Conservation (phyloP, 1,139 yeast genomes). For the Sugiyamaella japonica region DNA sequence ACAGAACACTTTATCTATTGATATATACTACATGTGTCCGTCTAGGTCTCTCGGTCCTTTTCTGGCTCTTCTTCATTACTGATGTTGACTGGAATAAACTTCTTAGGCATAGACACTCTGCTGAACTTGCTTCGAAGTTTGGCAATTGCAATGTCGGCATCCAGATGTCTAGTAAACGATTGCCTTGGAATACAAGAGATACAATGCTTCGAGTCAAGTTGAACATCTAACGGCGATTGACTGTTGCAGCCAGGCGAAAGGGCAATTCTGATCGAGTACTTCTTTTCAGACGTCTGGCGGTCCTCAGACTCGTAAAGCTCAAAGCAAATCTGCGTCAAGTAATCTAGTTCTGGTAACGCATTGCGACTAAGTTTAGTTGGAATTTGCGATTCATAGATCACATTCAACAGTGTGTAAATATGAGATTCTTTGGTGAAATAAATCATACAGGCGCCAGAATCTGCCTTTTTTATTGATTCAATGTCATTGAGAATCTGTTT, state of each 20-base stretch:
- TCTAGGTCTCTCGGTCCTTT: not conserved
- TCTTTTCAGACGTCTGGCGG: slow-evolving; percentile 64
- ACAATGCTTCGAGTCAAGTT: slow-evolving; percentile 93
- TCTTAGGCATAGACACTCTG: slow-evolving; percentile 84
- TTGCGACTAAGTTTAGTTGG: slow-evolving; percentile 94
- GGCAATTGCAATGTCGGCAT: slow-evolving; percentile 84
- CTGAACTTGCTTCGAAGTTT: slow-evolving; percentile 78
- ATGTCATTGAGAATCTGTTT: slow-evolving; percentile 82
- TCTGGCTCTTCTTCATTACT: slow-evolving; percentile 19
- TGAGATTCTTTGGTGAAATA: slow-evolving; percentile 97
- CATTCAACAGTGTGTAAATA: slow-evolving; percentile 87
- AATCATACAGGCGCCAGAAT: slow-evolving; percentile 78
- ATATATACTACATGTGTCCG: not conserved
- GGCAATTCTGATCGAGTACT: slow-evolving; percentile 83
- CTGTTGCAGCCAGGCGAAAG: slow-evolving; percentile 98
- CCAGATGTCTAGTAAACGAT: slow-evolving; percentile 88
- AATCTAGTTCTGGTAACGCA: slow-evolving; percentile 94
- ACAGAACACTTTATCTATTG: slow-evolving; percentile 2
- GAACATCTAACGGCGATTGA: slow-evolving; percentile 95
- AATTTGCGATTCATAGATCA: slow-evolving; percentile 88
- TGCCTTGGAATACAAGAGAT: slow-evolving; percentile 93
- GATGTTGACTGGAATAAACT: slow-evolving; percentile 42
- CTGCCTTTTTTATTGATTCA: slow-evolving; percentile 73
- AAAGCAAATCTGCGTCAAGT: slow-evolving; percentile 90
- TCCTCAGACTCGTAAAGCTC: slow-evolving; percentile 77